Evolutionary conservation across 2,329 filamentous ascomycete species (phyloP).

Genomic region (Pyrenochaeta sp.): DNA sequence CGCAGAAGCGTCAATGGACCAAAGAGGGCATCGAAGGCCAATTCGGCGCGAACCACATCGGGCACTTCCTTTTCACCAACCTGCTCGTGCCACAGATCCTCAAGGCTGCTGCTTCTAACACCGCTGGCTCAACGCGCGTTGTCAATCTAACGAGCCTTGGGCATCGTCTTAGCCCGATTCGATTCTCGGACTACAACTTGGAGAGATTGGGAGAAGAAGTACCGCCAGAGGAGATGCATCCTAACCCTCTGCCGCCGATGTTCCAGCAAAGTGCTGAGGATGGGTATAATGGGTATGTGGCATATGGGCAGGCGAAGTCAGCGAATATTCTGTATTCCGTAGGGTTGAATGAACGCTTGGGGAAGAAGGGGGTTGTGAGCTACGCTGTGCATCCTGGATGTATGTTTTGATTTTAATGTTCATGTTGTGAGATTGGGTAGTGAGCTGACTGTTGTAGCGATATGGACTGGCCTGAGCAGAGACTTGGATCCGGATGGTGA

Average conservation of each 20-base stretch:
- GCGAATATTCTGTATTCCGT: slow-evolving; percentile 45
- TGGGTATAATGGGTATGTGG: slow-evolving; percentile 37
- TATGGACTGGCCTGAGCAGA: slow-evolving; percentile 39
- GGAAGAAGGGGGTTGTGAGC: slow-evolving; percentile 32
- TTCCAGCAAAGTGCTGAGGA: slow-evolving; percentile 25
- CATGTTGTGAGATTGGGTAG: background rate
- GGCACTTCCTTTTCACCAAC: slow-evolving; percentile 57
- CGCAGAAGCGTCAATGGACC: slow-evolving; percentile 39
- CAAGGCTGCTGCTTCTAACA: slow-evolving; percentile 42
- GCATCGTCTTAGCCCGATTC: slow-evolving; percentile 36
- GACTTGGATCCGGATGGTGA: slow-evolving; percentile 40
- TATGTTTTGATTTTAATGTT: slow-evolving; percentile 17
- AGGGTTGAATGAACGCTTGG: slow-evolving; percentile 28
- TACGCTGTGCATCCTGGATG: slow-evolving; percentile 47
- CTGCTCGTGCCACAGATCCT: slow-evolving; percentile 53
- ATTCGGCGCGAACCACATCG: slow-evolving; percentile 59
- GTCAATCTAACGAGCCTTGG: slow-evolving; percentile 43
- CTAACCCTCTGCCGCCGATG: slow-evolving; percentile 19
- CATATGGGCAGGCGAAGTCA: slow-evolving; percentile 44
- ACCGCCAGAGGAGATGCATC: slow-evolving; percentile 35
- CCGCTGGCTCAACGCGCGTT: slow-evolving; percentile 31
- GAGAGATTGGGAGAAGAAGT: slow-evolving; percentile 31
- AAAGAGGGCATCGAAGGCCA: slow-evolving; percentile 58
- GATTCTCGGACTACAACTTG: slow-evolving; percentile 58
- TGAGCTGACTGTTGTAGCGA: slow-evolving; percentile 27